A percentile compares a stretch with the other conserved stretches of the same genome.
Evolutionary conservation across 768 basidiomycete genomes (phyloP).

Genomic region (Trametes meyenii): DNA sequence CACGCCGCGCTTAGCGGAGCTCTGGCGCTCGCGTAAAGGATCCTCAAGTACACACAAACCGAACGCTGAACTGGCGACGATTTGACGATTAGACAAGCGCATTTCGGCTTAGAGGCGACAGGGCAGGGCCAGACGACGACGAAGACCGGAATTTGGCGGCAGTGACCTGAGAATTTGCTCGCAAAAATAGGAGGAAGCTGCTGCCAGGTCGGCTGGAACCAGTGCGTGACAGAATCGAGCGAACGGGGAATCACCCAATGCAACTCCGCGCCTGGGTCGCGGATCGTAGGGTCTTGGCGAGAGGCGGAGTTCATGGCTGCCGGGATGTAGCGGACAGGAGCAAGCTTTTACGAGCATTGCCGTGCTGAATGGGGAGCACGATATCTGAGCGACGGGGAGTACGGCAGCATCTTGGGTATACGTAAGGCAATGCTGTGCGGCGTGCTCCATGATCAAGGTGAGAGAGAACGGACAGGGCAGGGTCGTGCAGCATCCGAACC

Average conservation of each 20-base stretch:
- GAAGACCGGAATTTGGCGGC: not conserved
- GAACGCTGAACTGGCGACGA: conserved; percentile 3
- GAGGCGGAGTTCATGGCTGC: no score
- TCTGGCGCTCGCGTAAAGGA: conserved; percentile 2
- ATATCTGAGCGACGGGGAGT: not conserved
- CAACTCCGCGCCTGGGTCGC: no score
- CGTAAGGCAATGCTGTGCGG: conserved; percentile 3
- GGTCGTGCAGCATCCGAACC: not conserved
- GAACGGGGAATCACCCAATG: no score
- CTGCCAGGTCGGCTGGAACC: no score
- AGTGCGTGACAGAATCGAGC: no score
- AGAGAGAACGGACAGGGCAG: not conserved
- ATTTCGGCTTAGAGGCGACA: not conserved
- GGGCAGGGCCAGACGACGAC: conserved; percentile 1
- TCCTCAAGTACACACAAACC: conserved; percentile 19
- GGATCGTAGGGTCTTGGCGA: no score
- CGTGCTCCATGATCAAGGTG: not conserved
- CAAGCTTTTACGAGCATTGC: no score
- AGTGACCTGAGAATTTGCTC: no score
- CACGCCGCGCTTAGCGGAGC: conserved; percentile 3
- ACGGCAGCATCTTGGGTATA: not conserved
- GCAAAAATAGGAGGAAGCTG: no score
- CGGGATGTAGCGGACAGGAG: no score
- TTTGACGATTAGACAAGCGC: not conserved
- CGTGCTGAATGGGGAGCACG: not conserved